Conservation (phyloP, 257 asterid species). For the Parsonsia alboflavescens region DNA sequence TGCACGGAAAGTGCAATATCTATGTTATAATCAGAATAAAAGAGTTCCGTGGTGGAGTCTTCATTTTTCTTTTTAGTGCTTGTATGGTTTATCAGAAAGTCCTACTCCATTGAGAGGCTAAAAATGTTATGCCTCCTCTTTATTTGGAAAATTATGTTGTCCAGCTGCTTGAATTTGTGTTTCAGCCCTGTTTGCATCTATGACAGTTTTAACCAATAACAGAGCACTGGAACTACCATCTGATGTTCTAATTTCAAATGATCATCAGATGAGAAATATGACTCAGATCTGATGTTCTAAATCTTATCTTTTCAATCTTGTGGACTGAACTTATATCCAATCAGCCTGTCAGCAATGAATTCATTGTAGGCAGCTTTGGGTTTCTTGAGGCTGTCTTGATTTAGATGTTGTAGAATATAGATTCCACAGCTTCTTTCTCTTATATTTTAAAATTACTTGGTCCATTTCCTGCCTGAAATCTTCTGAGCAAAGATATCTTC, state of each 20-base stretch:
- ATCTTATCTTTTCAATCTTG: too few species aligned
- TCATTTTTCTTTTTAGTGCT: not conserved
- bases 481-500: not conserved
- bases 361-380: not conserved
- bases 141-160: not conserved
- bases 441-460: not conserved
- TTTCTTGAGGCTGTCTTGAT: not conserved
- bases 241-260: not conserved
- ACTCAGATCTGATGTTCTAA: too few species aligned
- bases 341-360: not conserved
- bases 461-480: not conserved
- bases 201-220: not conserved
- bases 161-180: not conserved
- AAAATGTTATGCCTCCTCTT: not conserved
- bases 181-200: not conserved
- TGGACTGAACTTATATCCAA: too few species aligned
- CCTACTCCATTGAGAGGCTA: not conserved
- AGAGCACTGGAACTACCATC: not conserved
- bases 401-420: not conserved
- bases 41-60: not conserved
- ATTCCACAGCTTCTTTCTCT: not conserved
- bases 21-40: not conserved
- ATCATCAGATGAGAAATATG: too few species aligned
- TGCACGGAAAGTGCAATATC: not conserved
- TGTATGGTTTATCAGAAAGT: not conserved